Conservation (phyloP, 768 basidiomycete species). For the Gloeopeniophorella convolvens region DNA sequence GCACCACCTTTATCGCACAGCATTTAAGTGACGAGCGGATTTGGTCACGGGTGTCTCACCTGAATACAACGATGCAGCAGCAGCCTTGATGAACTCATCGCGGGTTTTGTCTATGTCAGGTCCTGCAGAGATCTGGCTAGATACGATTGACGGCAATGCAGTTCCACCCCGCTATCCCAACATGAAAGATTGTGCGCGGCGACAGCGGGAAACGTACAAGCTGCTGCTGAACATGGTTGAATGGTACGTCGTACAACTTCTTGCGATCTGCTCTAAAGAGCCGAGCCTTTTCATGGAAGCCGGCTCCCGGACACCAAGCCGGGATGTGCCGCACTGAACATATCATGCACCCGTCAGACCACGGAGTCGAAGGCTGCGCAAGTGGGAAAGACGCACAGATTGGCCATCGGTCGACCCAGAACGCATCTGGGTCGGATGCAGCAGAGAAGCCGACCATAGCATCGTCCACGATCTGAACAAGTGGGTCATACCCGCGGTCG, state of each 20-base stretch:
- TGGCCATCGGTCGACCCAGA: too few relatives aligned
- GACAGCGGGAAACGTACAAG: too few relatives aligned
- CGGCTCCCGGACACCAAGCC: too few relatives aligned
- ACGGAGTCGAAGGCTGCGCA: too few relatives aligned
- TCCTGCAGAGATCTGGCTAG: background rate
- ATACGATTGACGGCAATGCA: background rate
- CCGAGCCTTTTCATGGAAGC: too few relatives aligned
- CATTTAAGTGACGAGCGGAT: background rate
- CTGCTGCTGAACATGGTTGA: too few relatives aligned
- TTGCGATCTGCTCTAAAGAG: background rate
- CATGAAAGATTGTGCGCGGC: too few relatives aligned
- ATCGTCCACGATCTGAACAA: slow-evolving; percentile 31
- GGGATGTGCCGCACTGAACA: too few relatives aligned
- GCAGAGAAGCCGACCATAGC: slow-evolving; percentile 32
- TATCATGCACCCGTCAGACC: too few relatives aligned
- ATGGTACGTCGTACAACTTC: too few relatives aligned
- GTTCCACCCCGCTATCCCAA: background rate
- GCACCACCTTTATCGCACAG: background rate
- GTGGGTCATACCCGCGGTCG: slow-evolving; percentile 10
- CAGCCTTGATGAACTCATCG: background rate
- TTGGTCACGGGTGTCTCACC: background rate
- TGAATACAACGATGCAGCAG: slow-evolving; percentile 1
- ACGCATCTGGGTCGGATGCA: slow-evolving; percentile 32
- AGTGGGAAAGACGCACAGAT: too few relatives aligned
- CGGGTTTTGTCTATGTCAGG: background rate